phyloP scores from a whole-genome alignment of 495 filamentous ascomycete species.

The Lasiosphaeria hispida region DNA sequence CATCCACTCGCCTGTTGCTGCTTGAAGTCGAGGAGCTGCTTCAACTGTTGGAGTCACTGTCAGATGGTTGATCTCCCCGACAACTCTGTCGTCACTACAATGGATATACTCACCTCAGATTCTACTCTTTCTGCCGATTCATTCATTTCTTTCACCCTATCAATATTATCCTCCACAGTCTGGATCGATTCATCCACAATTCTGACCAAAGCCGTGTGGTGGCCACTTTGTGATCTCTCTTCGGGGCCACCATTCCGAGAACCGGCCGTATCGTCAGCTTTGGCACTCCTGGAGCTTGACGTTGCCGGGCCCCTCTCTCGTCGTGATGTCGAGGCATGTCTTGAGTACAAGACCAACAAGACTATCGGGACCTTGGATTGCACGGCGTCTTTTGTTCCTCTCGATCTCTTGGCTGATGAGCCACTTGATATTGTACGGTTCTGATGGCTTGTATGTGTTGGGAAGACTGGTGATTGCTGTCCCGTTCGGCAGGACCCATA shows the following conservation, averaged over 20 bases:
- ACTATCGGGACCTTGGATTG: constrained; percentile 7
- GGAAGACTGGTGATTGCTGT: constrained; percentile 21
- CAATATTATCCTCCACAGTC: no score
- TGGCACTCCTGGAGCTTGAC: constrained; percentile 17
- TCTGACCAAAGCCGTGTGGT: no score
- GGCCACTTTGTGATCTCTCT: no score
- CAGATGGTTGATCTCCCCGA: no score
- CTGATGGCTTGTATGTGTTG: constrained; percentile 10
- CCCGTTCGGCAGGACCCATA: constrained; percentile 20
- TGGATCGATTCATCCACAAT: no score
- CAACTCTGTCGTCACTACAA: no score
- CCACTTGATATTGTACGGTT: constrained; percentile 15
- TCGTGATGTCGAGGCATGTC: constrained; percentile 16
- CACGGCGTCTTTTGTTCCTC: constrained; percentile 4
- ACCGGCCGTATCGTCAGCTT: no score
- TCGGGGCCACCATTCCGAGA: no score
- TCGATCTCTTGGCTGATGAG: constrained; percentile 9
- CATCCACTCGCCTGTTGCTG: constrained; percentile 10
- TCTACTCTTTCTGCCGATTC: no score
- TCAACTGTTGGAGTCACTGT: not conserved
- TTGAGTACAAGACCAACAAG: constrained; percentile 12
- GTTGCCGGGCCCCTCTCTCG: constrained; percentile 7
- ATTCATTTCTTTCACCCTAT: no score
- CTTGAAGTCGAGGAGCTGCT: constrained; percentile 6
- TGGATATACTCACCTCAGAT: no score